Base-by-base conservation (phyloP, 768 basidiomycete species). In the Hypholoma fasciculare region DNA sequence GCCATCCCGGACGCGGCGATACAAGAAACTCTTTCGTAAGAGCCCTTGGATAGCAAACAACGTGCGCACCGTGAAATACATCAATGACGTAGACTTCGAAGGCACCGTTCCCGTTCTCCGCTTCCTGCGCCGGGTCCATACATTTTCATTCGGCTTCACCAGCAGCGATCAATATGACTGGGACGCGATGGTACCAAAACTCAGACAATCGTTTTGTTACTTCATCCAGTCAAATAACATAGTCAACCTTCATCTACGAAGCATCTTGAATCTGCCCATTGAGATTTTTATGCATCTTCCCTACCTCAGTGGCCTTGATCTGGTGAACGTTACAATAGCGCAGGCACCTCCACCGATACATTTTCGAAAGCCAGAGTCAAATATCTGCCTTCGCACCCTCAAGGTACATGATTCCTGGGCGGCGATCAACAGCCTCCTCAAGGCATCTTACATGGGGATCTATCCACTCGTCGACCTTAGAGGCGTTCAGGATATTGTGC, bases 1-100 rank as follows among this genome's bases (percentile, higher is more conserved):
- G 20, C 27, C 23, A 20, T 44, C 56, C 11, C 23, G 48, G 2
- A 30, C 54, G 12, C 40, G 40, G 16, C 37, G 39, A 7, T 62
- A 63, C 49, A 56, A 59, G n/a, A 54, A 30, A 19, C 47, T 61
- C 14, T 44, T 63, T 37, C 54, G 59, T n/a, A 36, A 16, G n/a
- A 52, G 57, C 27, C 55, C 59, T 13, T 44, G 46, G 3, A 57
- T 63, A 7, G 62, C 53, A 14, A 19, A 40, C 17, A 47, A 61
- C 30, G 52, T 63, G 19, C 57, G 56, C 7, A 47, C 36, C 39
- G 34, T 65, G 26, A 46, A 52, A 3, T 61, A 61, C 39, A 37
- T 44, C 54, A 42, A 56, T 37, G 42, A 52, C 26, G 11, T 51
- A 11, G 34, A 49, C 47, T 20, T 36, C 19, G 17, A 37, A 17